A percentile compares a stretch with the other conserved stretches of the same genome.
phyloP scores from a whole-genome alignment of 768 basidiomycete species.

The Boletus rex-veris region DNA sequence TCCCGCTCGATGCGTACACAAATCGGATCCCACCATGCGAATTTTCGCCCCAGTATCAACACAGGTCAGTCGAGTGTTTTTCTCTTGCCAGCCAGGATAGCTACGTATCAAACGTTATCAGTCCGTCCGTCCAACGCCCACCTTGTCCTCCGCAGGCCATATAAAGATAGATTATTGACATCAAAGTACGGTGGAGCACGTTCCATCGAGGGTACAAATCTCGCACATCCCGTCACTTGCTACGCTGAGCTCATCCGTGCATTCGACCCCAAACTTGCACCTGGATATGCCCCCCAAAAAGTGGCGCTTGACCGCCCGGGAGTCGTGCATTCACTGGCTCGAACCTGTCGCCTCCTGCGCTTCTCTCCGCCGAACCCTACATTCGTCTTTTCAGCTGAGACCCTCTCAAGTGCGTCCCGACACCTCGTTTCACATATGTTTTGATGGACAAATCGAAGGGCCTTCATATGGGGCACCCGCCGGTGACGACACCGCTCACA shows the following conservation, averaged over 20 bases:
- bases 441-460: slow-evolving; percentile 1
- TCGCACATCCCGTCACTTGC: not conserved
- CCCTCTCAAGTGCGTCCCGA: slow-evolving; percentile 22
- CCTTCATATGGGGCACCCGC: slow-evolving; percentile 20
- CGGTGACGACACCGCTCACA: not conserved
- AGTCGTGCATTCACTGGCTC: not conserved
- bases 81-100: not conserved
- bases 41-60: slow-evolving; percentile 33
- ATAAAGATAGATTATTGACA: slow-evolving; percentile 14
- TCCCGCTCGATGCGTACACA: slow-evolving; percentile 8
- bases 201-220: slow-evolving; percentile 11
- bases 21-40: not conserved
- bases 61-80: no score
- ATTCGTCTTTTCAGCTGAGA: not conserved
- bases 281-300: not conserved
- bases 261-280: not conserved
- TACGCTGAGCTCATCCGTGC: not conserved
- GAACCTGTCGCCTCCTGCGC: not conserved
- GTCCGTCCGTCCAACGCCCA: slow-evolving; percentile 11
- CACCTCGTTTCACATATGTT: slow-evolving; percentile 15
- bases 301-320: slow-evolving; percentile 1
- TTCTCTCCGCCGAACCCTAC: slow-evolving; percentile 3
- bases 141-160: not conserved
- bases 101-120: not conserved
- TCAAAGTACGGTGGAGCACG: not conserved